Percentiles rank a stretch among this genome's conserved stretches.
phyloP scores from a whole-genome alignment of 345 rosid species.

The Sisymbrium irio region DNA sequence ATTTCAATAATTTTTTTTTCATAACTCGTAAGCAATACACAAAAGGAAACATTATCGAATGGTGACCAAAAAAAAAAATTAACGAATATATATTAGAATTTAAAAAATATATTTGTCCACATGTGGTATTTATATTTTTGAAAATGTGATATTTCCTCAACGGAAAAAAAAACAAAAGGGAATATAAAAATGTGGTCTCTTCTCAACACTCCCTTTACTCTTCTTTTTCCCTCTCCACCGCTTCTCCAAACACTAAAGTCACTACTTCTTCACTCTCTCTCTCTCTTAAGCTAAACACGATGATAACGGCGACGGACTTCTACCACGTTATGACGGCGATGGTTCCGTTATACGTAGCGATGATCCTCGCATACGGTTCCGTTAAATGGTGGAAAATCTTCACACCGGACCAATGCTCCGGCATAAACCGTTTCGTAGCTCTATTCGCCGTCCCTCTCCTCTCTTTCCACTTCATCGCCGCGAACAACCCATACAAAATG shows the following conservation, averaged over 20 bases:
- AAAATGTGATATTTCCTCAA: background rate
- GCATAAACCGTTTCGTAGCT: conserved; percentile 97
- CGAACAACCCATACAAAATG: conserved; percentile 48
- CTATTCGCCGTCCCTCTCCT: conserved; percentile 97
- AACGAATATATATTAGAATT: background rate
- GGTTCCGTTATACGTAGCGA: conserved; percentile 99
- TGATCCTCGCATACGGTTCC: conserved; percentile 92
- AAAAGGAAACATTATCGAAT: background rate
- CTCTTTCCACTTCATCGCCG: conserved; percentile 78
- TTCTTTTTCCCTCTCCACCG: background rate
- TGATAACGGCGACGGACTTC: conserved; percentile 73
- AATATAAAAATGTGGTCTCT: conserved; percentile 26
- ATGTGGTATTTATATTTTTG: background rate
- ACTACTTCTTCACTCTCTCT: background rate
- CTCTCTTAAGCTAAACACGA: conserved; percentile 28
- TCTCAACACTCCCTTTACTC: conserved; percentile 19
- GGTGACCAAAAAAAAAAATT: background rate
- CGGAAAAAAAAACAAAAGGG: background rate
- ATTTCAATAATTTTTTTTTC: too few relatives aligned
- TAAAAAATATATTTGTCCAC: background rate
- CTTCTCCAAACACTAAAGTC: conserved; percentile 1
- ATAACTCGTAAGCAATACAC: background rate
- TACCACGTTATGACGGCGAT: conserved; percentile 98
- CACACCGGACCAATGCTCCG: conserved; percentile 95
- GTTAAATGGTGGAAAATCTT: conserved; percentile 99